Base-by-base conservation (phyloP, 1,284 basidiomycete species). In the Malassezia furfur region DNA sequence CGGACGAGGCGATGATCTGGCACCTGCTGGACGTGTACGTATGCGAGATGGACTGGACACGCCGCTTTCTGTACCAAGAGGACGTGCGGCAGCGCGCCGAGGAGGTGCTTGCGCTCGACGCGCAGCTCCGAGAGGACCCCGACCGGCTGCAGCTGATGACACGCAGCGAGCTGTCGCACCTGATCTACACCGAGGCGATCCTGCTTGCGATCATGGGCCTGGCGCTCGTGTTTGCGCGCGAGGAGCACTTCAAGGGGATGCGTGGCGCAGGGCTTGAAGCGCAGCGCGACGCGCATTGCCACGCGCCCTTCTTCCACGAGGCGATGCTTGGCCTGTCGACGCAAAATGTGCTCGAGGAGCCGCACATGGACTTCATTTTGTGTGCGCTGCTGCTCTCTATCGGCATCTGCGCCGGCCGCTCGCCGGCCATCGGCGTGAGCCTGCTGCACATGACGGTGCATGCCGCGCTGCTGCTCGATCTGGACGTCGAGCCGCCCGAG, bases 401-500 rank as follows among this genome's bases (percentile, higher is more conserved):
- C 28, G 56, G 59, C 25, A 37, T 65, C 31, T 61, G 48, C 22
- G 44, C 54, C 2, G 47, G 63, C 41, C 65, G 65, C 12, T 54
- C 61, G n/a, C 64, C 66, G 10, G 48, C 53, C 8, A 59, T 63
- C n/a, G 65, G 63, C 10, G 50, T 51, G 1, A 57, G 52, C 31
- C 48, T 67, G 52, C 54, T 57, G 41, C 52, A 58, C 40, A 62
- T 60, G 34, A 59, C 62, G 41, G 54, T 59, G 28, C 61, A 63
- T 34, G 59, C 66, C 51, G 64, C 66, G 21, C 55, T 63, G 17
- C 52, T 63, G 5, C 59, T 68, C 6, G 61, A 66, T 19, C 53
- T 70, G 30, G 66, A 70, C 51, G 45, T 59, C 22, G 68, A 70
- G 21, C 68, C 68, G 3, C 58, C 66, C 38, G 48, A 55, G 8